phyloP scores from a whole-genome alignment of 2,329 filamentous ascomycete genomes.

The Akanthomyces lecanii region DNA sequence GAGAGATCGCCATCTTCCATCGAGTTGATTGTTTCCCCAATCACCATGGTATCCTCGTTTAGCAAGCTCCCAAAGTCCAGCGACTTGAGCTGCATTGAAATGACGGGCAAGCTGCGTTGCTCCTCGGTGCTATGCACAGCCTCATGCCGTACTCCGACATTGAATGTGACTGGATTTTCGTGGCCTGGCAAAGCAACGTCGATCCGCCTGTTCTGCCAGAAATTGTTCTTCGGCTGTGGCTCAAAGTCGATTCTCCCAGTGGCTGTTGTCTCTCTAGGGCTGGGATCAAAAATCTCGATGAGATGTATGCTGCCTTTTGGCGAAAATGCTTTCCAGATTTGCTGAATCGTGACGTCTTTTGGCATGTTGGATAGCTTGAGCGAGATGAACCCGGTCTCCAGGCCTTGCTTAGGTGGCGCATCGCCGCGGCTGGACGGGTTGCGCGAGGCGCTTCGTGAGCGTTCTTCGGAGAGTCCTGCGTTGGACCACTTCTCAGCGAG shows the following conservation, averaged over 20 bases:
- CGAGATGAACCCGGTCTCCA: not conserved
- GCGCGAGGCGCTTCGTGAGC: constrained; percentile 7
- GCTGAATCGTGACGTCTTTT: constrained; percentile 31
- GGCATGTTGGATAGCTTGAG: constrained; percentile 35
- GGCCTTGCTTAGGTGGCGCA: not conserved
- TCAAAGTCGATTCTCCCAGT: constrained; percentile 47
- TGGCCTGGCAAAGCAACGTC: not conserved
- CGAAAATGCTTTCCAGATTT: constrained; percentile 51
- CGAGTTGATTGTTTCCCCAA: constrained; percentile 45
- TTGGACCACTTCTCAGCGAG: constrained; percentile 12
- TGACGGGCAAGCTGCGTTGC: constrained; percentile 27
- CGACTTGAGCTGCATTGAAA: constrained; percentile 40
- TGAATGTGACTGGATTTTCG: not conserved
- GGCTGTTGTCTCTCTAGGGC: constrained; percentile 28
- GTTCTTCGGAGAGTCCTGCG: not conserved
- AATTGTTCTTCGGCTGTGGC: constrained; percentile 48
- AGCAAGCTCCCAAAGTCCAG: constrained; percentile 61
- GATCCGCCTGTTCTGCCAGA: constrained; percentile 39
- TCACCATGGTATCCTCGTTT: constrained; percentile 52
- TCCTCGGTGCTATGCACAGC: not conserved
- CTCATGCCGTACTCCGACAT: not conserved
- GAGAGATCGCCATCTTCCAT: constrained; percentile 19
- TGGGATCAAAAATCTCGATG: constrained; percentile 53
- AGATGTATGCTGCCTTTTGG: constrained; percentile 48
- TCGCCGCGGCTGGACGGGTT: not conserved